Conservation (phyloP, 257 asterid genomes). For the Paulownia fortunei region DNA sequence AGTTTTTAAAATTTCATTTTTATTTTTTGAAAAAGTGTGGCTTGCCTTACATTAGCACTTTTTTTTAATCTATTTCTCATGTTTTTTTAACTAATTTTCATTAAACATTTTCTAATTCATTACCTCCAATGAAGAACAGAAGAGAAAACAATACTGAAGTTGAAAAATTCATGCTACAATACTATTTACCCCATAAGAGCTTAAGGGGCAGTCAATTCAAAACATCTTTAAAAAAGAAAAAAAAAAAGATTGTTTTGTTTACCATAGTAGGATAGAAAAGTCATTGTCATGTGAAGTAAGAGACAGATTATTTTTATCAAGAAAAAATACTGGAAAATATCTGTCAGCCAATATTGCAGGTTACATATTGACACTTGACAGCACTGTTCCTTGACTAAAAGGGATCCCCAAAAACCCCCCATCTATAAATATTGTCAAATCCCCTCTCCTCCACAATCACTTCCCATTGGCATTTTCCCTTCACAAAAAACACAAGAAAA, state of each 20-base stretch:
- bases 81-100: too few species aligned
- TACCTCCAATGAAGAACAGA: too few species aligned
- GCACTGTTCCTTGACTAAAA: conserved; percentile 50
- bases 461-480: conserved; percentile 7
- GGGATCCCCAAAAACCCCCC: not conserved
- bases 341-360: conserved; percentile 66
- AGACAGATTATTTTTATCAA: conserved; percentile 18
- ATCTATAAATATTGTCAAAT: conserved; percentile 41
- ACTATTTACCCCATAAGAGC: not conserved
- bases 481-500: conserved; percentile 7
- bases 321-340: conserved; percentile 51
- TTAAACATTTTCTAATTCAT: too few species aligned
- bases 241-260: not conserved
- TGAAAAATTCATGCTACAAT: not conserved
- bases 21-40: too few species aligned
- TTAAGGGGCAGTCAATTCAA: conserved; percentile 23
- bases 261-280: conserved; percentile 24
- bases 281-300: conserved; percentile 38
- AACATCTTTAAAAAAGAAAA: not conserved
- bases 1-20: too few species aligned
- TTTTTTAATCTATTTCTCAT: too few species aligned
- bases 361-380: conserved; percentile 38
- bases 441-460: conserved; percentile 31
- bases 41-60: too few species aligned
- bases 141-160: not conserved